Evolutionary conservation across 345 rosid species (phyloP).

Genomic region (Geranium brycei): DNA sequence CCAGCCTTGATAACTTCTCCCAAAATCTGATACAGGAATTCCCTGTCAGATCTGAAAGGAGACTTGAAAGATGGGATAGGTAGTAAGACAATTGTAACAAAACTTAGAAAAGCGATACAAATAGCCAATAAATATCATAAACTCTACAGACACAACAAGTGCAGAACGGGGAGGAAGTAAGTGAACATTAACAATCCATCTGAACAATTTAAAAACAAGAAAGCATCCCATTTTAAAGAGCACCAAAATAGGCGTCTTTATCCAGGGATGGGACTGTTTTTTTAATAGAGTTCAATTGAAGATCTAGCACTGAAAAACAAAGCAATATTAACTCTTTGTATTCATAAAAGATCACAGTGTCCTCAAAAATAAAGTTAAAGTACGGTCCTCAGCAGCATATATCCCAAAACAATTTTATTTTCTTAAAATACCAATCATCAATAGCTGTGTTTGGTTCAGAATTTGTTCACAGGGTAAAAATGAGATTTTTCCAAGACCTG

Average conservation of each 20-base stretch:
- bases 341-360: not conserved
- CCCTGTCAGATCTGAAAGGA: slow-evolving; percentile 63
- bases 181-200: not conserved
- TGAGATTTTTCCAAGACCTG: no score
- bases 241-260: not conserved
- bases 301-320: not conserved
- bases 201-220: not conserved
- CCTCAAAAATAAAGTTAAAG: no score
- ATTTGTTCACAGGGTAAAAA: no score
- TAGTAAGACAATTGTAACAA: no score
- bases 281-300: not conserved
- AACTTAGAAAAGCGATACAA: not conserved
- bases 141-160: not conserved
- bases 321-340: not conserved
- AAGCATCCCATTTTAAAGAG: not conserved
- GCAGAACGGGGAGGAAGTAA: not conserved
- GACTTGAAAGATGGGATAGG: not conserved
- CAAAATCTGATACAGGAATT: slow-evolving; percentile 65
- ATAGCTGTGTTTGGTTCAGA: no score
- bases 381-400: no score
- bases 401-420: no score
- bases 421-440: no score
- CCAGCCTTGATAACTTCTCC: slow-evolving; percentile 94
- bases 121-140: not conserved
- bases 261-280: not conserved